A percentile compares a stretch with the other conserved stretches of the same genome.
phyloP scores from a whole-genome alignment of 176 grass and related monocot genomes.

The Lolium rigidum region DNA sequence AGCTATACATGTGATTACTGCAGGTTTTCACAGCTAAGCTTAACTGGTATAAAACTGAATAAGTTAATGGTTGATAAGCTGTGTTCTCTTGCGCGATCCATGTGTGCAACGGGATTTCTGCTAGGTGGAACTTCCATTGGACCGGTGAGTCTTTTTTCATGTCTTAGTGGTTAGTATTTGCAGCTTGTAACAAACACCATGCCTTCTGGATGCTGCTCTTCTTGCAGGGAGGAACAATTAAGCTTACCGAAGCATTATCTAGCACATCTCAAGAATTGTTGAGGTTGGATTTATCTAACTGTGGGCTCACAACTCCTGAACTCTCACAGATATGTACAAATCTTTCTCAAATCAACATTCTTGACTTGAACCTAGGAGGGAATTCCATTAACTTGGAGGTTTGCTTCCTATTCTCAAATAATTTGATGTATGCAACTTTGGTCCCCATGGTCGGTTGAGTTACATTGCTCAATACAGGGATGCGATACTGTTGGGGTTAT shows the following conservation, averaged over 20 bases:
- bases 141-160: constrained; percentile 55
- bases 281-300: constrained; percentile 85
- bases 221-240: constrained; percentile 67
- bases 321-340: constrained; percentile 64
- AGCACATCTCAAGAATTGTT: constrained; percentile 74
- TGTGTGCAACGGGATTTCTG: constrained; percentile 67
- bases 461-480: constrained; percentile 47
- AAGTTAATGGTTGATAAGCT: constrained; percentile 72
- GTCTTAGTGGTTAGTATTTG: constrained; percentile 7
- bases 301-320: constrained; percentile 59
- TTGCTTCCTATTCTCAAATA: constrained; percentile 38
- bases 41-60: constrained; percentile 87
- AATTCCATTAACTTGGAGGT: constrained; percentile 80
- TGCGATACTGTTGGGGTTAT: constrained; percentile 59
- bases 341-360: constrained; percentile 57
- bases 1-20: constrained; percentile 31
- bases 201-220: constrained; percentile 16
- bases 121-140: constrained; percentile 85
- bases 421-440: not conserved
- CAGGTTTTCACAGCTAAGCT: constrained; percentile 92
- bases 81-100: constrained; percentile 72
- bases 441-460: constrained; percentile 25
- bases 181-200: constrained; percentile 22
- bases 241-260: constrained; percentile 65
- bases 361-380: constrained; percentile 75